A percentile compares a stretch with the other conserved stretches of the same genome.
These are phyloP conservation scores for Pleurotus djamor DNA, from an alignment of 768 basidiomycete species.

Conservation along the genomic window DNA sequence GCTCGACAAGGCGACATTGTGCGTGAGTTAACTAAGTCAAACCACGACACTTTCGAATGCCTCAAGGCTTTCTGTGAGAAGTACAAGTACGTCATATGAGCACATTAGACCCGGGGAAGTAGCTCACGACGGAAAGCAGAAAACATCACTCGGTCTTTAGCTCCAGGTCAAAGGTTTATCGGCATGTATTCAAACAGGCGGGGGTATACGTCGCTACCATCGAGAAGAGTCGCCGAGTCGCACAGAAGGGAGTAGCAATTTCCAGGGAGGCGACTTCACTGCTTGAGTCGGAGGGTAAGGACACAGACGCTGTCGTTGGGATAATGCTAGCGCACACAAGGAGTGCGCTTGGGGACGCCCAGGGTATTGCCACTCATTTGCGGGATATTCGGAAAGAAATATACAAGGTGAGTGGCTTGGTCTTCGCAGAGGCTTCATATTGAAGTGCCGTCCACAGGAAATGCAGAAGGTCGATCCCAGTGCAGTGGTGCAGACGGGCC, in stretches of 20 bases:
- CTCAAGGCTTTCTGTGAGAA: neutral
- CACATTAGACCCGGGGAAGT: neutral
- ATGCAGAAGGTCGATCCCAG: neutral
- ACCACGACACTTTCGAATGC: neutral
- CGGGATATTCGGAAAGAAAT: neutral
- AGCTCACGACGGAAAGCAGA: neutral
- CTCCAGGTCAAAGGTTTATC: neutral
- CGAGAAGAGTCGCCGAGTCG: neutral
- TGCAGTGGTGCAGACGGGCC: too few relatives aligned
- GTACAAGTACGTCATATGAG: neutral
- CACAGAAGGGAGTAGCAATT: neutral
- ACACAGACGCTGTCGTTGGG: neutral
- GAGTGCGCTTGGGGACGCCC: neutral
- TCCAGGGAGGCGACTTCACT: neutral
- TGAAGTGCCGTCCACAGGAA: neutral
- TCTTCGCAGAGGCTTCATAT: too few relatives aligned
- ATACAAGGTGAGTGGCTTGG: neutral
- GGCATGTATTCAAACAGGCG: neutral
- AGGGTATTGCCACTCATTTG: neutral
- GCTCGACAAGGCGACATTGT: neutral
- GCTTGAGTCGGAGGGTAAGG: neutral
- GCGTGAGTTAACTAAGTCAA: neutral
- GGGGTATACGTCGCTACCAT: neutral
- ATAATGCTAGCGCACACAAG: neutral
- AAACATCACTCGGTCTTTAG: neutral